phyloP scores from a whole-genome alignment of 306 rosid species.

The Leucaena leucocephala region DNA sequence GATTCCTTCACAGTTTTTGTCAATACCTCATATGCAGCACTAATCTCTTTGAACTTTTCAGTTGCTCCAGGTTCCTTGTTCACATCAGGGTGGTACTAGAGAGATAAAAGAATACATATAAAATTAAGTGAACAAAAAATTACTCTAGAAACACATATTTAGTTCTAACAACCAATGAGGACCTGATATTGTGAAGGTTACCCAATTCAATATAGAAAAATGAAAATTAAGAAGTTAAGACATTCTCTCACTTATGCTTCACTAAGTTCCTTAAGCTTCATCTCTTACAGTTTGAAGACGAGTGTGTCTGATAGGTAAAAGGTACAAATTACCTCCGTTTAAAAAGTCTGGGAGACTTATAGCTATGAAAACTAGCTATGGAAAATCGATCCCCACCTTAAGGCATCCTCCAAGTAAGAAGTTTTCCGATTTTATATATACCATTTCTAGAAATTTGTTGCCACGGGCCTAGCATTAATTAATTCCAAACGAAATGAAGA shows the following conservation, averaged over 20 bases:
- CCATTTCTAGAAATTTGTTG: not conserved
- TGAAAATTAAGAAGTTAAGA: not conserved
- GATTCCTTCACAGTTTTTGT: slow-evolving; percentile 21
- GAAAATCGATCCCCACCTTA: not conserved
- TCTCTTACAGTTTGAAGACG: too few species aligned
- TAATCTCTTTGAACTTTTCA: slow-evolving; percentile 92
- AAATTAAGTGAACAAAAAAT: slow-evolving; percentile 36
- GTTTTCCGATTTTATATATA: not conserved
- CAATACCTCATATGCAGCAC: slow-evolving; percentile 93
- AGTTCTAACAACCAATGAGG: not conserved
- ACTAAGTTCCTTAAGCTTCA: too few species aligned
- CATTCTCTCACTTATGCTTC: not conserved
- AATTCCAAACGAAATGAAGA: not conserved
- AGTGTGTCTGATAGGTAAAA: not conserved
- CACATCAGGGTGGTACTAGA: slow-evolving; percentile 95
- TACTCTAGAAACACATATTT: not conserved
- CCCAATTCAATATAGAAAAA: not conserved
- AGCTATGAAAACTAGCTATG: not conserved
- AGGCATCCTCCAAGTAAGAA: slow-evolving; percentile 5
- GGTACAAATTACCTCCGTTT: not conserved
- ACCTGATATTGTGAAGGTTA: not conserved
- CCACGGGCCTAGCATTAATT: not conserved
- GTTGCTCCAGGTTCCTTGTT: slow-evolving; percentile 97
- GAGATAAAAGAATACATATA: slow-evolving; percentile 22
- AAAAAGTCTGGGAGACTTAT: not conserved